Evolutionary conservation across 176 grass and related monocot species (phyloP).

Genomic region (Thalia dealbata): DNA sequence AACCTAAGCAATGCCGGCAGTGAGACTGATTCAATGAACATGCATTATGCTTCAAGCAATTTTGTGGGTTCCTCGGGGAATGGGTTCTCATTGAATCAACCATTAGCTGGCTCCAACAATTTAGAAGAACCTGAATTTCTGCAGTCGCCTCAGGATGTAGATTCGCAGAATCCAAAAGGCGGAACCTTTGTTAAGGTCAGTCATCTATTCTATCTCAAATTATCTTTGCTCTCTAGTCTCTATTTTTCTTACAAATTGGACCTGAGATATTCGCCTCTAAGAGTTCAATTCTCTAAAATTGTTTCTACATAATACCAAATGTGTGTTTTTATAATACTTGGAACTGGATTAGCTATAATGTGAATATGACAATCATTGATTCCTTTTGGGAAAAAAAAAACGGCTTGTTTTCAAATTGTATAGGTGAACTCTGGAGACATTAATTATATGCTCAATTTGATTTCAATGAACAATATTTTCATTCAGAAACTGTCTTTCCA

Average conservation of each 20-base stretch:
- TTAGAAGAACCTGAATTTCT: constrained; percentile 61
- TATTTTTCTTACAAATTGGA: not conserved
- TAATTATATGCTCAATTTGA: not conserved
- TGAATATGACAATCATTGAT: not conserved
- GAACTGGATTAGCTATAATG: not conserved
- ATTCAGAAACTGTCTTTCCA: not conserved
- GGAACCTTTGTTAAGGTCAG: constrained; percentile 86
- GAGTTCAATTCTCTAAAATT: not conserved
- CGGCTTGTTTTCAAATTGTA: too few species aligned
- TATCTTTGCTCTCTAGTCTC: not conserved
- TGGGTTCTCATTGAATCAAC: constrained; percentile 57
- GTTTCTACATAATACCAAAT: too few species aligned
- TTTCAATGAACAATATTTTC: not conserved
- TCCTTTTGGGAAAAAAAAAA: too few species aligned
- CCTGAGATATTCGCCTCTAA: not conserved
- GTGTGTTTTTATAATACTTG: too few species aligned
- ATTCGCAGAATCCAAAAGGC: constrained; percentile 42
- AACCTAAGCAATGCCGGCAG: constrained; percentile 31
- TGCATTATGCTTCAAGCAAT: constrained; percentile 69
- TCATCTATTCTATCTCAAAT: not conserved
- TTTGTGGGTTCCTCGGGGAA: constrained; percentile 64
- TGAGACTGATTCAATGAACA: constrained; percentile 44
- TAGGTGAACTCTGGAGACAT: too few species aligned
- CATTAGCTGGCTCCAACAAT: constrained; percentile 47
- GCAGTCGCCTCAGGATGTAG: constrained; percentile 43